Evolutionary conservation across 805 yeast genomes (phyloP), one percentile per base, ranked within the genome.

Genomic region (Teunomyces panamensis): DNA sequence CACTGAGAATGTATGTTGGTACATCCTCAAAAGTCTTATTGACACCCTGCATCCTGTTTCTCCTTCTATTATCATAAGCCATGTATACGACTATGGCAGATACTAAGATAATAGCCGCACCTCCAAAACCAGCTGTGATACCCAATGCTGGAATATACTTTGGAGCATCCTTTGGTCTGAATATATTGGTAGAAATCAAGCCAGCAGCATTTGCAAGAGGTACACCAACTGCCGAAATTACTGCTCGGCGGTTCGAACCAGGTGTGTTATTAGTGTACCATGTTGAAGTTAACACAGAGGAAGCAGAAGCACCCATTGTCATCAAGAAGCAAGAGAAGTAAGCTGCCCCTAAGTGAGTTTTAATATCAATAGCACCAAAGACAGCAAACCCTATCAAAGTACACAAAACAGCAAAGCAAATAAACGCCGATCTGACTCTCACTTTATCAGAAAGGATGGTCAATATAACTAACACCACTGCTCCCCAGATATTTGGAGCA

Each of bases 261-360:
- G 79, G 78, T 2, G 73, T 73, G 48, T 77, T 77, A 56, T 77
- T 76, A 46, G 70, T 74, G 52, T 74, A 77, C 81, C 80, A 77
- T 1, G 80, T 73, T 1, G 79, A 74, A 1, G 77, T 72, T 37
- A 77, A 58, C 4, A 77, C 80, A 2, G 80, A 75, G 2, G 79
- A 71, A 9, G 78, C 75, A 3, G 75, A 64, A 7, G 74, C 69
- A 20, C 81, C 80, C 9, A 79, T 71, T 4, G 78, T 72, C 79
- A 77, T 75, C 47, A 74, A 61, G 58, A 73, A 73, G 49, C 74
- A 68, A 2, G 75, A 64, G 53, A 73, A 71, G 51, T 73, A 73
- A 8, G 75, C 77, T 3, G 57, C 74, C 1, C 71, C 74, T n/a
- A 66, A 30, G 49, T 75, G 68, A 6, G 49, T 37, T 28, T 64